A percentile compares a stretch with the other conserved stretches of the same genome.
phyloP scores from a whole-genome alignment of 768 basidiomycete species.

The Lactarius deliciosus region DNA sequence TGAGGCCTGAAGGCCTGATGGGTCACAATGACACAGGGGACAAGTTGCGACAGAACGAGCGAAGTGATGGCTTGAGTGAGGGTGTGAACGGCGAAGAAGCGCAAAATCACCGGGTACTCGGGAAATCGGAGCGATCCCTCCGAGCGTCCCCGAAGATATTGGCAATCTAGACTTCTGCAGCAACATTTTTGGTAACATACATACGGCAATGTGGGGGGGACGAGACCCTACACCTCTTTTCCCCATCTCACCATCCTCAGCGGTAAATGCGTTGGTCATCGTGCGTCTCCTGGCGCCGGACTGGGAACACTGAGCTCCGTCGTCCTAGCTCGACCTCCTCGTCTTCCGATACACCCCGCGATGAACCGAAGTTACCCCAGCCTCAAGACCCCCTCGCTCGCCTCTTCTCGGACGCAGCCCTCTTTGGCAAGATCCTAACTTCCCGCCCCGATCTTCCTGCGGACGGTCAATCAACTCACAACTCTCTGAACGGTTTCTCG shows the following conservation, averaged over 20 bases:
- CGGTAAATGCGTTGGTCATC: conserved; percentile 15
- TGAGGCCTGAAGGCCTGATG: no score
- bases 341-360: conserved; percentile 11
- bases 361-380: background rate
- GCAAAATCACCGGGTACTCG: no score
- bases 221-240: background rate
- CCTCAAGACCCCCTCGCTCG: conserved; percentile 34
- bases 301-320: background rate
- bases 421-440: conserved; percentile 40
- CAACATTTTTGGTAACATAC: background rate
- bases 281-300: background rate
- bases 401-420: conserved; percentile 42
- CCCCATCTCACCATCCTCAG: background rate
- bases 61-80: no score
- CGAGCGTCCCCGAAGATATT: background rate
- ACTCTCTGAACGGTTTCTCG: conserved; percentile 38
- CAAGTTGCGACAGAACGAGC: no score
- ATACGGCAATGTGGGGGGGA: background rate
- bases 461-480: conserved; percentile 25
- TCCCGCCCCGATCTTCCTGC: conserved; percentile 8
- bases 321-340: conserved; percentile 17
- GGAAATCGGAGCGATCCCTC: background rate
- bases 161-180: background rate
- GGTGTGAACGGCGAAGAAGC: no score
- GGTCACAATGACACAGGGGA: no score